Conservation (phyloP, 495 filamentous ascomycete genomes). For the Talaromyces wortmannii region DNA sequence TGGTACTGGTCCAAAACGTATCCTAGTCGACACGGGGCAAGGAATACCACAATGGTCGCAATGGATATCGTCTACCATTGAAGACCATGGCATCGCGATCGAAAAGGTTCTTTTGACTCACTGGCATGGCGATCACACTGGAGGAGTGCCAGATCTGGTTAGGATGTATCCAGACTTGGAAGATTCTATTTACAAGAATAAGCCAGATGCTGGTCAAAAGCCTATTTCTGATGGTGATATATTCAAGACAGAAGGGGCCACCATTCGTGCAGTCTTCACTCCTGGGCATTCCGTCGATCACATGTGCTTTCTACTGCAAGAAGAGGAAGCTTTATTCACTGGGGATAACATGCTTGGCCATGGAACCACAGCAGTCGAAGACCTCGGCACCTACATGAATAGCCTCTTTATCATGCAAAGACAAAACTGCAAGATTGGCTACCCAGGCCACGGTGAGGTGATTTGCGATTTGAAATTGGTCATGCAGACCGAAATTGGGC, state of each 20-base stretch:
- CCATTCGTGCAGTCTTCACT: conserved; percentile 26
- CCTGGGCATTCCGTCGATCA: conserved; percentile 39
- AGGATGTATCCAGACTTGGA: conserved; percentile 36
- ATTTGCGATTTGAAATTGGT: conserved; percentile 9
- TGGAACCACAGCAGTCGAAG: conserved; percentile 25
- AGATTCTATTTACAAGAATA: conserved; percentile 29
- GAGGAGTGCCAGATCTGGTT: conserved; percentile 59
- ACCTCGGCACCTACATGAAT: conserved; percentile 29
- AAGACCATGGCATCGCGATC: conserved; percentile 36
- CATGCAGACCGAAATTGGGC: too few relatives aligned
- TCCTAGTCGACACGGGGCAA: conserved; percentile 66
- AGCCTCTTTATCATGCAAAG: conserved; percentile 19
- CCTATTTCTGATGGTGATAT: conserved; percentile 29
- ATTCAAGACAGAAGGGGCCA: conserved; percentile 31
- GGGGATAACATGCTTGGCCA: conserved; percentile 60
- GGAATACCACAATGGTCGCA: conserved; percentile 10
- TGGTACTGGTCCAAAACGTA: conserved; percentile 51
- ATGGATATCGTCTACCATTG: background rate
- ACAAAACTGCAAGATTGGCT: conserved; percentile 22
- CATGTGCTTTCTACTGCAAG: conserved; percentile 39
- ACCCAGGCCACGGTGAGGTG: conserved; percentile 31
- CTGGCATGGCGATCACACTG: conserved; percentile 75
- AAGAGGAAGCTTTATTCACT: conserved; percentile 74
- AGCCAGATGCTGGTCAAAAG: conserved; percentile 38
- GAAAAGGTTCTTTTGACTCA: conserved; percentile 63